Conservation (phyloP, 805 yeast genomes). For the Candida oleophila region DNA sequence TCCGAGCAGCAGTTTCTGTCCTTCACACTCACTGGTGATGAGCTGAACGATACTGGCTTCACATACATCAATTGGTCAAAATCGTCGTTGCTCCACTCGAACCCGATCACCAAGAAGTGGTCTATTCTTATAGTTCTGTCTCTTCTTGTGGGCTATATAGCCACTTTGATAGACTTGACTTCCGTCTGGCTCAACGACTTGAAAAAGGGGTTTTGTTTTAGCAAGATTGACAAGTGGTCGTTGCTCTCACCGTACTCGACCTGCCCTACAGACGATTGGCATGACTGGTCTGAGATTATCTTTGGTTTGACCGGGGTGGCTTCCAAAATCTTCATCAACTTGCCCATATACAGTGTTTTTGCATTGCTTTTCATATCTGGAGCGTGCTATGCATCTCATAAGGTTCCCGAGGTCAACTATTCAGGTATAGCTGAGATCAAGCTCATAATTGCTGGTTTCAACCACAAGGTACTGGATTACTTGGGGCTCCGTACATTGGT, state of each 20-base stretch:
- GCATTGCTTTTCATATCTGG: slow-evolving; percentile 21
- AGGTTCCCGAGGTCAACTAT: slow-evolving; percentile 30
- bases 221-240: slow-evolving; percentile 38
- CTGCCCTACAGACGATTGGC: slow-evolving; percentile 42
- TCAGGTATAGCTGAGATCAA: slow-evolving; percentile 78
- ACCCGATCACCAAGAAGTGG: slow-evolving; percentile 41
- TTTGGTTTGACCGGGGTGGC: slow-evolving; percentile 18
- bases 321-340: slow-evolving; percentile 25
- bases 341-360: slow-evolving; percentile 33
- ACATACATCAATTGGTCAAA: slow-evolving; percentile 55
- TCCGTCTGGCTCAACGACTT: slow-evolving; percentile 53
- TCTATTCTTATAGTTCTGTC: slow-evolving; percentile 45
- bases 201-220: slow-evolving; percentile 51
- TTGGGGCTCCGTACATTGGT: slow-evolving; percentile 52
- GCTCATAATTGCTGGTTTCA: slow-evolving; percentile 64
- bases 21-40: neutral
- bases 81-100: slow-evolving; percentile 19
- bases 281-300: slow-evolving; percentile 34
- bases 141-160: slow-evolving; percentile 45
- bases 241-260: slow-evolving; percentile 42
- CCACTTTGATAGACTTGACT: slow-evolving; percentile 49
- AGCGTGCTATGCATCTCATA: slow-evolving; percentile 30
- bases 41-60: neutral
- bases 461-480: slow-evolving; percentile 45
- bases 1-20: neutral